These are phyloP conservation scores for Komagataella pseudopastoris DNA, from an alignment of 805 yeast species.

Conservation along the genomic window DNA sequence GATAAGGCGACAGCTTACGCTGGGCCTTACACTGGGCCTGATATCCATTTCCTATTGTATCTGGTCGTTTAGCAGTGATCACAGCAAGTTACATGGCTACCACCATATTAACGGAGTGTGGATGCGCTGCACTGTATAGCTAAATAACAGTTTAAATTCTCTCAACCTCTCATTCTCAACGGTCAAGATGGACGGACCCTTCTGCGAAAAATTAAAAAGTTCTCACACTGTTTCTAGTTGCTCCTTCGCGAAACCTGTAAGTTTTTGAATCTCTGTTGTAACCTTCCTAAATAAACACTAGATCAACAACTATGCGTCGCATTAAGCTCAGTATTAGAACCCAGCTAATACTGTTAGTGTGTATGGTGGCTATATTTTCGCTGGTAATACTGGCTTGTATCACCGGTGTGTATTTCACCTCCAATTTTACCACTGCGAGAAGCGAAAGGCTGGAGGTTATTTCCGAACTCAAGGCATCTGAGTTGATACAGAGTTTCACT, in stretches of 20 bases:
- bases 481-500: slow-evolving; percentile 54
- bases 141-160: background rate
- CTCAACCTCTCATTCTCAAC: background rate
- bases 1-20: background rate
- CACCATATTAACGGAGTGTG: background rate
- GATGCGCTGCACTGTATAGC: background rate
- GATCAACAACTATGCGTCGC: slow-evolving; percentile 6
- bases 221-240: background rate
- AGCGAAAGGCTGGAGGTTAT: slow-evolving; percentile 65
- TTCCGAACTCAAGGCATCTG: slow-evolving; percentile 72
- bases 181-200: background rate
- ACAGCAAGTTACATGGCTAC: background rate
- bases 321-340: slow-evolving; percentile 55
- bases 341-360: slow-evolving; percentile 60
- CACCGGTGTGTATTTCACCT: slow-evolving; percentile 61
- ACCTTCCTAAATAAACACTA: background rate
- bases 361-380: slow-evolving; percentile 56
- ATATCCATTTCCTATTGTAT: background rate
- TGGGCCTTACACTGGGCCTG: background rate
- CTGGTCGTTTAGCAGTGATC: background rate
- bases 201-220: too few relatives aligned
- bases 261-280: background rate
- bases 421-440: slow-evolving; percentile 45
- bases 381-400: slow-evolving; percentile 62
- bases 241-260: background rate